These are phyloP conservation scores for Backusella tarrabulga DNA, from an alignment of 192 early-diverging fungal species.

Conservation along the genomic window DNA sequence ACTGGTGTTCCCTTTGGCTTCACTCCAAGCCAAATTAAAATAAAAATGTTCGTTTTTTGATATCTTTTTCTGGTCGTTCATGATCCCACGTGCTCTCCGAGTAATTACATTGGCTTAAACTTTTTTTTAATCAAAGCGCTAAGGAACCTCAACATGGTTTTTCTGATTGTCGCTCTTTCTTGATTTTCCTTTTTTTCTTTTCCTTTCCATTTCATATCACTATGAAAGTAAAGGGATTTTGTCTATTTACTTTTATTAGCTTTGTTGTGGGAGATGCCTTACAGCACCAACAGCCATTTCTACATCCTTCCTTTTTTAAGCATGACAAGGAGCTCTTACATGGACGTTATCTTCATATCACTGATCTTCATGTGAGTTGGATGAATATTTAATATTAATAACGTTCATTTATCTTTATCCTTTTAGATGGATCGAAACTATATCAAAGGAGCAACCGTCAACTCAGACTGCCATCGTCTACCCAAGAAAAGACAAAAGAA, in stretches of 20 bases:
- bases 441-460: slow-evolving; percentile 47
- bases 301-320: slow-evolving; percentile 1
- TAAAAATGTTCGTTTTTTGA: background rate
- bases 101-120: slow-evolving; percentile 5
- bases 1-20: too few relatives aligned
- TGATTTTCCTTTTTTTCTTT: background rate
- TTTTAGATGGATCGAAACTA: slow-evolving; percentile 57
- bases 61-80: background rate
- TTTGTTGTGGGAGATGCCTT: background rate
- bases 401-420: too few relatives aligned
- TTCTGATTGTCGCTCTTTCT: background rate
- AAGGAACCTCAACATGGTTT: background rate
- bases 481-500: slow-evolving; percentile 13
- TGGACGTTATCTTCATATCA: slow-evolving; percentile 72
- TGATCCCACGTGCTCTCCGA: background rate
- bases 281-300: background rate
- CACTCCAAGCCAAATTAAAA: too few relatives aligned
- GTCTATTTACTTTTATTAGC: background rate
- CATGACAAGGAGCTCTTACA: slow-evolving; percentile 6
- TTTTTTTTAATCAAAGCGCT: background rate
- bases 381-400: background rate
- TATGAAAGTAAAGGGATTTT: background rate
- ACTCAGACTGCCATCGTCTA: slow-evolving; percentile 57
- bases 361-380: slow-evolving; percentile 59
- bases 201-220: background rate